Percentiles rank a stretch among this genome's conserved stretches.
phyloP scores from a whole-genome alignment of 2,329 filamentous ascomycete species.

The Dryadomyces quercus-mongolicae region DNA sequence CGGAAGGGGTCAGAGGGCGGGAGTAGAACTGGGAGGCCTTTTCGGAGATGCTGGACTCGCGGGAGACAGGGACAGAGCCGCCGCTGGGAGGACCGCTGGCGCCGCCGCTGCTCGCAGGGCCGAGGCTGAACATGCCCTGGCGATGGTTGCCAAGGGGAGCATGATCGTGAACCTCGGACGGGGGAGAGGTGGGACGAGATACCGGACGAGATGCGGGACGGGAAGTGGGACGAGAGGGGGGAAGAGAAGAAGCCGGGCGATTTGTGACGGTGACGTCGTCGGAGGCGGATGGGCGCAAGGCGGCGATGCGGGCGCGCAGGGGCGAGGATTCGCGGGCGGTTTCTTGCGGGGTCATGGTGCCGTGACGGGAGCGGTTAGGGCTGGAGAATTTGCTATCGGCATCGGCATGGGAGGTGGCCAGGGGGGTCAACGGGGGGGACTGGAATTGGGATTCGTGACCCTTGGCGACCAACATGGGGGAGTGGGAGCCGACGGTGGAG shows the following conservation, averaged over 20 bases:
- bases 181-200: slow-evolving; percentile 16
- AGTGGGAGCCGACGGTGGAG: slow-evolving; percentile 49
- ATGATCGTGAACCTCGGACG: slow-evolving; percentile 21
- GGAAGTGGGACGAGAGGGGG: slow-evolving; percentile 14
- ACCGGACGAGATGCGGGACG: no score
- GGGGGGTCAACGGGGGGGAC: slow-evolving; percentile 81
- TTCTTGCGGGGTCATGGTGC: slow-evolving; percentile 54
- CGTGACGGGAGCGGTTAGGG: slow-evolving; percentile 13
- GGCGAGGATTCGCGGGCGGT: slow-evolving; percentile 42
- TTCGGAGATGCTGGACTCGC: slow-evolving; percentile 52
- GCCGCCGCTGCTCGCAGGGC: slow-evolving; percentile 17
- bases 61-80: slow-evolving; percentile 37
- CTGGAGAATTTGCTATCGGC: slow-evolving; percentile 19
- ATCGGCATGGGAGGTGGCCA: slow-evolving; percentile 48
- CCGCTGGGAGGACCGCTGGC: slow-evolving; percentile 24
- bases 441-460: slow-evolving; percentile 67
- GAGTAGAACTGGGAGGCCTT: slow-evolving; percentile 51
- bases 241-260: neutral
- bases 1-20: slow-evolving; percentile 65
- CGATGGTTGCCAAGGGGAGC: slow-evolving; percentile 27
- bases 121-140: slow-evolving; percentile 41
- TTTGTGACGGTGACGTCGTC: neutral
- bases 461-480: slow-evolving; percentile 55
- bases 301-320: neutral
- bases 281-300: neutral